These are phyloP conservation scores for Claviceps lovelessii DNA, from an alignment of 2,329 filamentous ascomycete genomes.

Conservation along the genomic window DNA sequence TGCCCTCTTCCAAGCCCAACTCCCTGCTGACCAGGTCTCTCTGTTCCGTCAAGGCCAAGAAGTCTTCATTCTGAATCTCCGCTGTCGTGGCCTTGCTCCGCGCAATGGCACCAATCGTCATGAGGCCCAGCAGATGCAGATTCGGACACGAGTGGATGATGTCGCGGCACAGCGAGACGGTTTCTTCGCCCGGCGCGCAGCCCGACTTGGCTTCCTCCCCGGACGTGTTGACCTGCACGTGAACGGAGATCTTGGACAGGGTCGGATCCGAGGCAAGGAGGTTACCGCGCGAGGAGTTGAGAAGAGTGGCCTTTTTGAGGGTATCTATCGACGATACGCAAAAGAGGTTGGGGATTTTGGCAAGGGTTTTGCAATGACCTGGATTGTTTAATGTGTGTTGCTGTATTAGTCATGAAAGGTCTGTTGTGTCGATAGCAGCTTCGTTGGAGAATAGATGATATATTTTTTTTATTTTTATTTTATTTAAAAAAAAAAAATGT, in stretches of 20 bases:
- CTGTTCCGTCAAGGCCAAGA: slow-evolving; percentile 52
- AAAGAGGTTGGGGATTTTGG: slow-evolving; percentile 77
- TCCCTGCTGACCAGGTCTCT: slow-evolving; percentile 53
- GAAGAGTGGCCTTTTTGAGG: slow-evolving; percentile 68
- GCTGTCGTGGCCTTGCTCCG: slow-evolving; percentile 58
- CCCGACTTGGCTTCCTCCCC: slow-evolving; percentile 79
- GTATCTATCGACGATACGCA: slow-evolving; percentile 84
- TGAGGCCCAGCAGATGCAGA: slow-evolving; percentile 65
- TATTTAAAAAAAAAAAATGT: not conserved
- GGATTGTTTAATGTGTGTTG: not conserved
- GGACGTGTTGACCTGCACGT: slow-evolving; percentile 92
- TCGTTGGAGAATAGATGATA: too few relatives aligned
- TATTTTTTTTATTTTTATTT: too few relatives aligned
- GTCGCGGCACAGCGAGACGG: slow-evolving; percentile 50
- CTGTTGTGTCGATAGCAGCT: not conserved
- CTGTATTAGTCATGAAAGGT: not conserved
- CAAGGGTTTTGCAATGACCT: slow-evolving; percentile 83
- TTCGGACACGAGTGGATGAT: slow-evolving; percentile 58
- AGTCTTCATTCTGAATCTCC: slow-evolving; percentile 86
- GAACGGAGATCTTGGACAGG: slow-evolving; percentile 46
- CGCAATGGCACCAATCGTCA: slow-evolving; percentile 96
- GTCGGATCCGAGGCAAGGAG: slow-evolving; percentile 28
- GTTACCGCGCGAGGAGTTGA: slow-evolving; percentile 61
- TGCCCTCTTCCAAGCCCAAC: slow-evolving; percentile 28
- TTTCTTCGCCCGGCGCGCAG: slow-evolving; percentile 50